A percentile compares a stretch with the other conserved stretches of the same genome.
Conservation (phyloP, 495 filamentous ascomycete species). For the Hyaloscypha variabilis region DNA sequence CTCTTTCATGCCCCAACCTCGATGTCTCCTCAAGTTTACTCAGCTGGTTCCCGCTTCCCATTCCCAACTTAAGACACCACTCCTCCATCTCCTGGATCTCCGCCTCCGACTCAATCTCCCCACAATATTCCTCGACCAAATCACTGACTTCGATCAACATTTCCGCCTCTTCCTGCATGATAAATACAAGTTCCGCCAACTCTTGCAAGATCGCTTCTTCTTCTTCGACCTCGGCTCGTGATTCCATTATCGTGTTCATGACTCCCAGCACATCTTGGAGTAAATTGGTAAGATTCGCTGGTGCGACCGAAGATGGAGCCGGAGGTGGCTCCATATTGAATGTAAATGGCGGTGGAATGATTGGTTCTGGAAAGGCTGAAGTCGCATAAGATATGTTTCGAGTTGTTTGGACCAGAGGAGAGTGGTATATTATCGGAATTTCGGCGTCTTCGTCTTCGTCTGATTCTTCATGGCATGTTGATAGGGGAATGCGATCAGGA, state of each 20-base stretch:
- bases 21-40: too few species aligned
- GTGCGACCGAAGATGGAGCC: not conserved
- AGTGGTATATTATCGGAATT: too few species aligned
- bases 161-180: not conserved
- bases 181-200: not conserved
- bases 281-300: not conserved
- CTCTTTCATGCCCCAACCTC: too few species aligned
- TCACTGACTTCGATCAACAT: not conserved
- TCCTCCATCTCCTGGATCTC: not conserved
- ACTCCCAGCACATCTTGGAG: not conserved
- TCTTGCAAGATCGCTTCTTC: not conserved
- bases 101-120: not conserved
- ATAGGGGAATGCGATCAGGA: not conserved
- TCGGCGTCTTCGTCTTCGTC: not conserved
- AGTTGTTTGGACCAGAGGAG: too few species aligned
- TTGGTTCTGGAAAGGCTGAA: too few species aligned
- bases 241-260: not conserved
- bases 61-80: not conserved
- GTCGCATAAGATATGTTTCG: too few species aligned
- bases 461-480: not conserved
- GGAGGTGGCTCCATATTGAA: not conserved
- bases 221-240: not conserved
- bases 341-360: too few species aligned
- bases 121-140: not conserved
- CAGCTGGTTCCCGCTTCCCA: not conserved